Evolutionary conservation across 352 stramenopile species (phyloP), one percentile per base, ranked within the genome.

Genomic region (Aphanomyces cochlioides): DNA sequence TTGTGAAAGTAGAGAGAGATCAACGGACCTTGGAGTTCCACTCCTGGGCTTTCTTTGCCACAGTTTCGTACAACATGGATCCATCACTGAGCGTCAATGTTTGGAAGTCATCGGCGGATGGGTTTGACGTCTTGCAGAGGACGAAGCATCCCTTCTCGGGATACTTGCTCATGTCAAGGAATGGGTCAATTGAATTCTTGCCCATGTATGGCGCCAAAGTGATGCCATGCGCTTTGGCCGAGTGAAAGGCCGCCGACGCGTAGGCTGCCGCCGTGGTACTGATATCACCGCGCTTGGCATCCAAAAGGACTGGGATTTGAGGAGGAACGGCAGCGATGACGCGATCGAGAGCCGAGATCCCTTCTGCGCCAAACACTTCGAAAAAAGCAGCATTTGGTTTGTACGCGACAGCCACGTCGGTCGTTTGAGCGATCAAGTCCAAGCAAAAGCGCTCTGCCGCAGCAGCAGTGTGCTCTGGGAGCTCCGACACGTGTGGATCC

Each of bases 311-410:
- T 0, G 96, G 96, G 59, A 99, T 98, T 6, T 95, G 90, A 13
- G 75, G 67, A 0, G 91, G 92, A n/a, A 98, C 84, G 7, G 84
- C 78, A 50, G 80, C 79, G 59, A 98, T 90, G 7, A 99, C 95
- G 53, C 91, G 78, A 69, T 92, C 80, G 39, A 99, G 79, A 5
- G 95, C 96, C 6, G 78, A 76, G 66, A 96, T 80, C 56, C 97
- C 97, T 43, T 94, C 89, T 8, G 83, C 79, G 40, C 88, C 89
- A 63, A 95, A 94, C 13, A 83, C 85, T 67, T 99, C 97, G 76
- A 99, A 99, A 80, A 99, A 99, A 5, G 98, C 98, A 65, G 96
- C 95, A 82, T 99, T 99, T 37, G 98, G 98, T 80, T 99, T 99
- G 89, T 98, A 99, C 43, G 88, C 92, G 8, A 95, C 93, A 2